phyloP scores from a whole-genome alignment of 768 basidiomycete genomes.

The Pleurotus sapidus region DNA sequence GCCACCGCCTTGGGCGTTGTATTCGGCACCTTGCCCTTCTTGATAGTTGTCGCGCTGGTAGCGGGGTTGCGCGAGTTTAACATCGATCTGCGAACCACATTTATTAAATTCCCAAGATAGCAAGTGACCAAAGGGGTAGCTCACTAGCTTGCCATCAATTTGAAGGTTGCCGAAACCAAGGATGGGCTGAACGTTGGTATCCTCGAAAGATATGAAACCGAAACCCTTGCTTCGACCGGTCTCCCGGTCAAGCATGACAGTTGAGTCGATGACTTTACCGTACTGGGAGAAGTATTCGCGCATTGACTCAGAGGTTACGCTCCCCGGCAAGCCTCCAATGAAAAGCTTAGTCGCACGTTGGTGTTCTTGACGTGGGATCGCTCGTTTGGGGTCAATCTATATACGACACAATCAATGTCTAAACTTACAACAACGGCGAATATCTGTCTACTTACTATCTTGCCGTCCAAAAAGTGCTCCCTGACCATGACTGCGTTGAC shows the following conservation, averaged over 20 bases:
- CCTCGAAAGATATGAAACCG: conserved; percentile 95
- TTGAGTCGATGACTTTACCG: conserved; percentile 95
- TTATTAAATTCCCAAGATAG: background rate
- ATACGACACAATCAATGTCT: background rate
- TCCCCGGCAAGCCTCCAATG: conserved; percentile 90
- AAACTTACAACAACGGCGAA: background rate
- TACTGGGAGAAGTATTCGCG: conserved; percentile 91
- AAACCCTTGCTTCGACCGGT: conserved; percentile 96
- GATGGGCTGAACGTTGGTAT: conserved; percentile 86
- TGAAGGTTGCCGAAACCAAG: conserved; percentile 86
- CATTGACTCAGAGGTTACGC: conserved; percentile 93
- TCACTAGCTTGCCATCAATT: conserved; percentile 92
- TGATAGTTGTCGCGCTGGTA: conserved; percentile 69
- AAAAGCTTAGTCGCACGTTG: conserved; percentile 92
- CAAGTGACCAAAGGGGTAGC: conserved; percentile 22
- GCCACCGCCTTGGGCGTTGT: conserved; percentile 16
- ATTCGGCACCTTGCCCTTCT: conserved; percentile 27
- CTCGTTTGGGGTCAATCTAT: conserved; percentile 99
- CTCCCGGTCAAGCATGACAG: conserved; percentile 98
- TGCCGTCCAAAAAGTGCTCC: conserved; percentile 94
- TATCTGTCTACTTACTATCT: conserved; percentile 68
- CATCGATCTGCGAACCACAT: conserved; percentile 71
- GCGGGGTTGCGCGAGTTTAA: conserved; percentile 93
- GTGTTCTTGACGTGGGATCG: conserved; percentile 95
- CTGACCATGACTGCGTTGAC: conserved; percentile 96